phyloP scores from a whole-genome alignment of 2,329 filamentous ascomycete genomes.

The Xylariaceae sp. region DNA sequence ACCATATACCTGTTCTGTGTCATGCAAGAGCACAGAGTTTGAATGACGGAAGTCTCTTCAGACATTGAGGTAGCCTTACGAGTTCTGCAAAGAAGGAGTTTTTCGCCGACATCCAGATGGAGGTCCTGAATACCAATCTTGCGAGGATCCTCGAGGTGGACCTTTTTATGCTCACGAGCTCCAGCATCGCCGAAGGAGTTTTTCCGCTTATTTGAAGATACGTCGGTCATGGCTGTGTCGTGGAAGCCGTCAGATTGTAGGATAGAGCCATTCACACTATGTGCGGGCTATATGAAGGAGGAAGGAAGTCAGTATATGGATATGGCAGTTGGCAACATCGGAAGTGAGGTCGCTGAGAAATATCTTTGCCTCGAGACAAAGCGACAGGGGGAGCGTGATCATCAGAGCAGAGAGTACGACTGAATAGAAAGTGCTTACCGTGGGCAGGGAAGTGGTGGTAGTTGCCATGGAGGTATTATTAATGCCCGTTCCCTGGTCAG shows the following conservation, averaged over 20 bases:
- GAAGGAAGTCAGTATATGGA: constrained; percentile 11
- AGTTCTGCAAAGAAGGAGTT: constrained; percentile 64
- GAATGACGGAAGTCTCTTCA: constrained; percentile 30
- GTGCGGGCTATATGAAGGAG: constrained; percentile 27
- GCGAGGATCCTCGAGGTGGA: constrained; percentile 55
- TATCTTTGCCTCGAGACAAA: not conserved
- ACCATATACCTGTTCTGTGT: constrained; percentile 22
- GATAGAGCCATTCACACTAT: constrained; percentile 28
- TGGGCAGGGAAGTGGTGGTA: constrained; percentile 53
- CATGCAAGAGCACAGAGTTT: constrained; percentile 14
- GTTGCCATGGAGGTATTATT: constrained; percentile 50
- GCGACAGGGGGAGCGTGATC: not conserved
- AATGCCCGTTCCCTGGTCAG: constrained; percentile 48
- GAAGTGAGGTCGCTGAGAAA: not conserved
- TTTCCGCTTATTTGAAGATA: constrained; percentile 59
- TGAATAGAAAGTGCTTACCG: constrained; percentile 28
- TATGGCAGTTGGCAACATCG: not conserved
- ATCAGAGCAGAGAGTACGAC: not conserved
- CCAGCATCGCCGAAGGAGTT: constrained; percentile 53
- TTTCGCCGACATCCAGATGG: constrained; percentile 62
- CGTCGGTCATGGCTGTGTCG: constrained; percentile 45
- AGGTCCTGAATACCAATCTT: constrained; percentile 61
- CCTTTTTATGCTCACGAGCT: constrained; percentile 57
- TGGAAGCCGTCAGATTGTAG: constrained; percentile 37
- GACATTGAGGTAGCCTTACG: constrained; percentile 56